A percentile compares a stretch with the other conserved stretches of the same genome.
phyloP scores from a whole-genome alignment of 192 early-diverging fungal genomes.

The Mortierella hygrophila region DNA sequence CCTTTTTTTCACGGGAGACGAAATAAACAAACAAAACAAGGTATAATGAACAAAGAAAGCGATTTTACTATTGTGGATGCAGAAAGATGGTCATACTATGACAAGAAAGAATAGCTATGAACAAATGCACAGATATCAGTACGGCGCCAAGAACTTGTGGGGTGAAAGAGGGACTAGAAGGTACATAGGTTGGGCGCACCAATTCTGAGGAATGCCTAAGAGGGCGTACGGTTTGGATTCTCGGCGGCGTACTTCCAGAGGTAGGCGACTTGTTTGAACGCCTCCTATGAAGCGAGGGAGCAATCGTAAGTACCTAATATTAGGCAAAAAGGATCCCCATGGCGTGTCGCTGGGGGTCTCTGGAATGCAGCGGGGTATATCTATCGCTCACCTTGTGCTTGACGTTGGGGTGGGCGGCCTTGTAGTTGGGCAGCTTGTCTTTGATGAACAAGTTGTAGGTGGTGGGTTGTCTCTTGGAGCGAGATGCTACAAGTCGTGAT shows the following conservation, averaged over 20 bases:
- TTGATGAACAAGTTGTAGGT: conserved; percentile 72
- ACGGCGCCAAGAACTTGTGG: too few species aligned
- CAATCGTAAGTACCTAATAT: too few species aligned
- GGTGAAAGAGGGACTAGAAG: too few species aligned
- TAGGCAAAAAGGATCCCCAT: too few species aligned
- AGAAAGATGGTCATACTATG: too few species aligned
- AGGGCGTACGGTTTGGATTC: conserved; percentile 59
- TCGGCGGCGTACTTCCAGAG: conserved; percentile 61
- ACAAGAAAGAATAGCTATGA: too few species aligned
- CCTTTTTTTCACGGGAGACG: not conserved
- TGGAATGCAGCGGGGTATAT: not conserved
- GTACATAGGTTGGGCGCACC: too few species aligned
- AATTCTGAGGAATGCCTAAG: not conserved
- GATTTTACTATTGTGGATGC: too few species aligned
- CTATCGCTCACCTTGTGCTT: conserved; percentile 56
- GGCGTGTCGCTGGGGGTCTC: not conserved
- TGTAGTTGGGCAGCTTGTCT: conserved; percentile 65
- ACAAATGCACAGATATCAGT: too few species aligned
- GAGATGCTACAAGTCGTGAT: not conserved
- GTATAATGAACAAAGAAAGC: too few species aligned
- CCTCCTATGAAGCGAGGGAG: conserved; percentile 28
- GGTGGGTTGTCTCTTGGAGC: conserved; percentile 56
- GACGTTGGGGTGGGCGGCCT: conserved; percentile 58
- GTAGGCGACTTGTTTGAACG: conserved; percentile 64
- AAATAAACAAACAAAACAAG: not conserved